phyloP scores from a whole-genome alignment of 306 rosid genomes.

The Lotus japonicus region DNA sequence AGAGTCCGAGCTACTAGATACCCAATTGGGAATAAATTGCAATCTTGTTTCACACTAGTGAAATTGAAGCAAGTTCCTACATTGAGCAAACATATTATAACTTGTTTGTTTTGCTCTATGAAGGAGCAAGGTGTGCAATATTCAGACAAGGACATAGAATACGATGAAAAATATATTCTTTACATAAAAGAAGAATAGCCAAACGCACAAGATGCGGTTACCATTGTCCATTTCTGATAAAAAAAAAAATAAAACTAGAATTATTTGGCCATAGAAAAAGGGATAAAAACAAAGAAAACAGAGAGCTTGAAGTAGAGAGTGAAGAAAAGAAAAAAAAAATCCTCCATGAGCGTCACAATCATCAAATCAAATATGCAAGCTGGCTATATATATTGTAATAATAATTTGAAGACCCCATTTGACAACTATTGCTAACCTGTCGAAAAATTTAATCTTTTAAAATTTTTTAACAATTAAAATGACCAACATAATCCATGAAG shows the following conservation, averaged over 20 bases:
- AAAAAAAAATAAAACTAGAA: not conserved
- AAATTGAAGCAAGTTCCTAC: conserved; percentile 7
- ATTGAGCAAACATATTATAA: not conserved
- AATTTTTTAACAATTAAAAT: not conserved
- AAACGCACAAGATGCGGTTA: not conserved
- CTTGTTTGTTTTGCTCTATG: not conserved
- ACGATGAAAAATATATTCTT: not conserved
- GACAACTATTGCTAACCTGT: conserved; percentile 18
- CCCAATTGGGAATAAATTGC: not conserved
- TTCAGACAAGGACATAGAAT: not conserved
- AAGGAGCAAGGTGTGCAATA: not conserved
- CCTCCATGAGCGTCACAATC: conserved; percentile 3
- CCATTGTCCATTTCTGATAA: not conserved
- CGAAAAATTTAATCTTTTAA: not conserved
- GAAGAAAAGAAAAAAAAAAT: conserved; percentile 9
- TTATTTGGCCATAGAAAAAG: no score
- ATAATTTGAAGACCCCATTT: conserved; percentile 19
- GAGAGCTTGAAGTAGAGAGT: not conserved
- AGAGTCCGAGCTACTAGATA: not conserved
- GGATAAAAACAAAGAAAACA: not conserved
- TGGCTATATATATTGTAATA: conserved; percentile 13
- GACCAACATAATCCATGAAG: conserved; percentile 15
- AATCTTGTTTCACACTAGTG: not conserved
- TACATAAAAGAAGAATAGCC: not conserved
- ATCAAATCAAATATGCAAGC: conserved; percentile 21